A percentile compares a stretch with the other conserved stretches of the same genome.
phyloP scores from a whole-genome alignment of 176 grass and related monocot species.

The Hyparrhenia diplandra region DNA sequence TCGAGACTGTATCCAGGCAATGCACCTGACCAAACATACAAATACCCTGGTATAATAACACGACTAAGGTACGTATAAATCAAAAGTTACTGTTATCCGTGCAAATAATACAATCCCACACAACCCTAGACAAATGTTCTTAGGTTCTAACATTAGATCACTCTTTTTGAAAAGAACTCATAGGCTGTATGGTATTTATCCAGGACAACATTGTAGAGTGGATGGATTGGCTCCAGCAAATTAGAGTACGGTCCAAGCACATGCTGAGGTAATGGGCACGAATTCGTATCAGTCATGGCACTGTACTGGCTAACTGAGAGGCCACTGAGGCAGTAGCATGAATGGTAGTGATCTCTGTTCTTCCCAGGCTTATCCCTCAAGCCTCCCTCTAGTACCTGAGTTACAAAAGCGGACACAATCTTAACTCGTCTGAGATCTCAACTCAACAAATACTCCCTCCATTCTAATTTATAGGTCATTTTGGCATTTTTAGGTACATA shows the following conservation, averaged over 20 bases:
- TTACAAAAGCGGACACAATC: neutral
- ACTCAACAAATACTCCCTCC: neutral
- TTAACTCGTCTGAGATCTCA: neutral
- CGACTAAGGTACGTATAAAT: neutral
- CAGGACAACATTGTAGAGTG: slow-evolving; percentile 70
- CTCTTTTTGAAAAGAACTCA: slow-evolving; percentile 57
- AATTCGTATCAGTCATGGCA: slow-evolving; percentile 36
- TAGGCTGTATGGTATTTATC: slow-evolving; percentile 59
- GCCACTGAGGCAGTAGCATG: slow-evolving; percentile 94
- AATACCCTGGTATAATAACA: neutral
- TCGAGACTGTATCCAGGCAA: neutral
- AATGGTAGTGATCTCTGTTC: slow-evolving; percentile 74
- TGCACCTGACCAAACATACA: neutral
- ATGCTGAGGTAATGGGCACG: slow-evolving; percentile 46
- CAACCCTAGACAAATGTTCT: neutral
- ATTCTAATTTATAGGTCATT: neutral
- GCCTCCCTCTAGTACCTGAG: slow-evolving; percentile 78
- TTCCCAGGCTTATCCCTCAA: slow-evolving; percentile 97
- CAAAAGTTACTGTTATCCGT: neutral
- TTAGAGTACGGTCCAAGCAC: slow-evolving; percentile 89
- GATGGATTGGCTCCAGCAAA: slow-evolving; percentile 77
- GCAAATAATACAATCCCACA: neutral
- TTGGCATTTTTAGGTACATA: neutral
- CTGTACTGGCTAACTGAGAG: slow-evolving; percentile 74
- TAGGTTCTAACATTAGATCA: slow-evolving; percentile 18